phyloP scores from a whole-genome alignment of 768 basidiomycete genomes.

The Trametes elegans region DNA sequence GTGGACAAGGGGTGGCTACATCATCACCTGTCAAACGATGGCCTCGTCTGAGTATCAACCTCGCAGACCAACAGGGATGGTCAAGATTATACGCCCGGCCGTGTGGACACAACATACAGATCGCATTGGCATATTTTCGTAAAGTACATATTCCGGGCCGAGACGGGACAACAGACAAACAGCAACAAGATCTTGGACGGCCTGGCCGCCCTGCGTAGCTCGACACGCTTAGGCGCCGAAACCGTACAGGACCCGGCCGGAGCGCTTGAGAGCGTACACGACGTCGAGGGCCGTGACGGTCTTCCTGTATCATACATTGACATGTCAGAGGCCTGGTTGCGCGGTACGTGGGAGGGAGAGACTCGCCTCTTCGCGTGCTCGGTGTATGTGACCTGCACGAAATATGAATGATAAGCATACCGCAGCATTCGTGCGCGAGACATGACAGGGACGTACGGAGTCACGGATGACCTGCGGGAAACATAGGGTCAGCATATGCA shows the following conservation, averaged over 20 bases:
- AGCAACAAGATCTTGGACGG: not conserved
- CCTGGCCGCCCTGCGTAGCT: not conserved
- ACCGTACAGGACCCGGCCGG: constrained; percentile 54
- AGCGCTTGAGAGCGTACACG: constrained; percentile 47
- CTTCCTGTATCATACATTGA: constrained; percentile 29
- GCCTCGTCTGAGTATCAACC: not conserved
- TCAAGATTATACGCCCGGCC: no score
- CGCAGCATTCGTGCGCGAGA: not conserved
- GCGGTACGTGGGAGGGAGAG: not conserved
- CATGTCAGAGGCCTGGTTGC: not conserved
- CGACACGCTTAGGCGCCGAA: constrained; percentile 41
- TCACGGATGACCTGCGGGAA: constrained; percentile 51
- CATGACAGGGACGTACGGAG: constrained; percentile 39
- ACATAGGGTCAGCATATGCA: not conserved
- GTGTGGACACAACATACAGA: constrained; percentile 5
- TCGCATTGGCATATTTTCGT: constrained; percentile 10
- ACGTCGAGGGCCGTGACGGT: constrained; percentile 50
- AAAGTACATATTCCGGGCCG: constrained; percentile 7
- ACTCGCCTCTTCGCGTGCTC: constrained; percentile 59
- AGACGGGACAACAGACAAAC: not conserved
- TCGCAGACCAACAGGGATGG: no score
- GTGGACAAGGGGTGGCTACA: not conserved
- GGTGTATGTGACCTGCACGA: constrained; percentile 54
- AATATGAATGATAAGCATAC: not conserved
- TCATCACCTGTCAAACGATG: not conserved